Base-by-base conservation (phyloP, 169 alveolate species). In the Cryptosporidium ryanae region DNA sequence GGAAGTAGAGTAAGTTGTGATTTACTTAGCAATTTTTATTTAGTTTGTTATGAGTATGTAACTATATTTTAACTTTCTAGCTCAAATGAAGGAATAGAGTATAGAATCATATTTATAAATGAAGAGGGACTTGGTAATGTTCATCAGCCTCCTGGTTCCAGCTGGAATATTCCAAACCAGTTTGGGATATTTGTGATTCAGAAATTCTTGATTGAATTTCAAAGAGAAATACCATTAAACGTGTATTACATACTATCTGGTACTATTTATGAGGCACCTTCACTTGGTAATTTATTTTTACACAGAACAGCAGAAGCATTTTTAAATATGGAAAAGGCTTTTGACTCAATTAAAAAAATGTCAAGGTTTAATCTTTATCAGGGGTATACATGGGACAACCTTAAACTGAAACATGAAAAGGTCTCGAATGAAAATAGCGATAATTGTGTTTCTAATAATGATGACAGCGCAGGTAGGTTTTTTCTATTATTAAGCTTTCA, bases 61-160 rank as follows among this genome's bases (percentile, higher is more conserved):
- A 7, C 13, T 44, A 2, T 50, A 50, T 29, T 23, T 46, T 15
- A 18, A n/a, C 13, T 66, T 27, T 29, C 52, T 23, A 76, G 87
- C 15, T 43, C 29, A 31, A 6, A 31, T 32, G 87, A 76, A 46
- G 87, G 87, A 12, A 43, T 76, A 23, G 87, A 76, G 50, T 76
- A 76, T 48, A 76, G 71, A 59, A 29, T 76, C 5, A 76, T 34
- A 32, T 76, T 57, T 76, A 48, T 76, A 0, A 76, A 76, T 23
- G 87, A 76, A 76, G 87, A 76, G 17, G 87, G 87, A 2, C 59
- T 76, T 6, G 87, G 71, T 13, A 55, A 61, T 18, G 64, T 76
- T n/a, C 64, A 70, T 3, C 87, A 59, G 12, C 87, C 87, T 13
- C 87, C 87, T 12, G 87, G 87, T 31, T 76, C 87, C 13, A 76